These are phyloP conservation scores for Thelonectria rubi DNA, from an alignment of 2,329 filamentous ascomycete genomes.

Conservation along the genomic window DNA sequence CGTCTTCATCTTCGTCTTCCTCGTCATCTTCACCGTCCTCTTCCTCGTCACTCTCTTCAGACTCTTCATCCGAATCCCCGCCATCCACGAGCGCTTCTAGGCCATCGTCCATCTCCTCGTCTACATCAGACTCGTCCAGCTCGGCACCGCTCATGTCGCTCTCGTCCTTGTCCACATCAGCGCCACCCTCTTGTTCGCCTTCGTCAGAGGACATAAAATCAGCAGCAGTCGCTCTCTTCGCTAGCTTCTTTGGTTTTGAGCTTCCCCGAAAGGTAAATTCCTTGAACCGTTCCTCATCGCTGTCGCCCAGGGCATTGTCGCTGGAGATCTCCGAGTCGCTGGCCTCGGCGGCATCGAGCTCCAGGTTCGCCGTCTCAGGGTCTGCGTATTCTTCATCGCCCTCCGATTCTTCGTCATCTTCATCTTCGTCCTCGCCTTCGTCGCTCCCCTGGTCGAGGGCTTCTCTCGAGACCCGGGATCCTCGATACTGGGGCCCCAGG, in stretches of 20 bases:
- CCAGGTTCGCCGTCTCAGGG: conserved; percentile 64
- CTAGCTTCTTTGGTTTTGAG: conserved; percentile 56
- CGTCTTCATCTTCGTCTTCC: conserved; percentile 48
- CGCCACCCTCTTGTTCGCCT: conserved; percentile 47
- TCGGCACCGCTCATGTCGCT: conserved; percentile 48
- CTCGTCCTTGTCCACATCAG: conserved; percentile 47
- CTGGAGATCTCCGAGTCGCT: conserved; percentile 71
- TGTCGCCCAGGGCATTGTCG: conserved; percentile 79
- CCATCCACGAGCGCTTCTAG: conserved; percentile 48
- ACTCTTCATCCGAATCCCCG: conserved; percentile 46
- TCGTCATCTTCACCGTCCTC: conserved; percentile 51
- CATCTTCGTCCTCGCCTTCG: conserved; percentile 59
- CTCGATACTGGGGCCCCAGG: conserved; percentile 83
- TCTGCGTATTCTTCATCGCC: conserved; percentile 64
- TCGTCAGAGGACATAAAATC: conserved; percentile 64
- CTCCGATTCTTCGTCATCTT: conserved; percentile 54
- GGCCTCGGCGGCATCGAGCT: conserved; percentile 58
- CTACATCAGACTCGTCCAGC: conserved; percentile 49
- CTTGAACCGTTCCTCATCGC: conserved; percentile 84
- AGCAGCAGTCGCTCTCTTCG: conserved; percentile 59
- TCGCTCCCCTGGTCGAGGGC: conserved; percentile 68
- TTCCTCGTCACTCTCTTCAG: conserved; percentile 49
- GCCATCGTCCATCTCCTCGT: conserved; percentile 51
- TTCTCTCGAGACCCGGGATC: conserved; percentile 76
- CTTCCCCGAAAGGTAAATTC: conserved; percentile 73